Conservation (phyloP, 106 monocot genomes). For the Allium fistulosum region DNA sequence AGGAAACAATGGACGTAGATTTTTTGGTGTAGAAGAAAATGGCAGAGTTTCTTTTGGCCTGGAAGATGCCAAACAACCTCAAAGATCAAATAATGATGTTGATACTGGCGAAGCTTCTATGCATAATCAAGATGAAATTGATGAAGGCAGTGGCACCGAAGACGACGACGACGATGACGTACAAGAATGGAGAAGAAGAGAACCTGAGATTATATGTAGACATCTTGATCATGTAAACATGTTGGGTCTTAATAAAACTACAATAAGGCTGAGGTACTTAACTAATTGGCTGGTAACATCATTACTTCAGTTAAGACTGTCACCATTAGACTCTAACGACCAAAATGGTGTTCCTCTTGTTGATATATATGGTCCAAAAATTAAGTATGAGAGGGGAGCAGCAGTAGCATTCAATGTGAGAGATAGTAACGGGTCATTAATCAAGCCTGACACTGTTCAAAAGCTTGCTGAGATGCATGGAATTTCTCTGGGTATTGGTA, state of each 20-base stretch:
- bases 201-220: constrained; percentile 70
- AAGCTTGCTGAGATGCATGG: constrained; percentile 75
- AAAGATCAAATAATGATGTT: constrained; percentile 21
- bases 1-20: constrained; percentile 46
- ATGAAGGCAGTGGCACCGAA: background rate
- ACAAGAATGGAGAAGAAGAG: constrained; percentile 61
- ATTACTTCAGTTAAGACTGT: constrained; percentile 59
- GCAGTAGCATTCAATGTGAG: constrained; percentile 80
- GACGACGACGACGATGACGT: constrained; percentile 41
- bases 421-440: constrained; percentile 27
- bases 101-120: constrained; percentile 44
- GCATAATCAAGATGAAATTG: constrained; percentile 1
- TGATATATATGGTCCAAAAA: constrained; percentile 80
- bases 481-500: constrained; percentile 63
- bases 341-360: constrained; percentile 41
- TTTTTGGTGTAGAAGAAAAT: constrained; percentile 59
- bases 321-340: constrained; percentile 31
- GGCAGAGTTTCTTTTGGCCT: constrained; percentile 62
- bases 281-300: constrained; percentile 92
- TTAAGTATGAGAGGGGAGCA: constrained; percentile 81
- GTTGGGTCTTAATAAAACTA: constrained; percentile 91
- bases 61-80: constrained; percentile 31
- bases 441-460: constrained; percentile 57
- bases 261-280: constrained; percentile 55
- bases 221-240: constrained; percentile 86